phyloP scores from a whole-genome alignment of 371 early-diverging fungal species.

The Umbelopsis sp. region DNA sequence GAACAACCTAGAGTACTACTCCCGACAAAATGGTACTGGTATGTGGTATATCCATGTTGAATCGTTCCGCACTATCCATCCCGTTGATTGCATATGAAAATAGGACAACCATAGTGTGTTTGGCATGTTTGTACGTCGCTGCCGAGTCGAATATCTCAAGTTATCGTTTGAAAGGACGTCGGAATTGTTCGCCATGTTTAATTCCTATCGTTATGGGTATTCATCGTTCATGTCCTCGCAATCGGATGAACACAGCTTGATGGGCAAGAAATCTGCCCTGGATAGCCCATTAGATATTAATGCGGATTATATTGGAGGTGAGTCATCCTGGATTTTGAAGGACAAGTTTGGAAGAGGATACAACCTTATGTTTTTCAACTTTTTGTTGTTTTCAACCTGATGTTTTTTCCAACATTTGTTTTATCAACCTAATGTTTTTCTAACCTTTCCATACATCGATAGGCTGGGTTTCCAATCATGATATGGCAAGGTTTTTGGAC shows the following conservation, averaged over 20 bases:
- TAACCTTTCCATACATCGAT: neutral
- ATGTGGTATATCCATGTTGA: neutral
- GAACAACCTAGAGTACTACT: neutral
- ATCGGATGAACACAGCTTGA: conserved; percentile 13
- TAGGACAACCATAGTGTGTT: conserved; percentile 44
- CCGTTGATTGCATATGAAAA: too few relatives aligned
- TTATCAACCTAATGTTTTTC: neutral
- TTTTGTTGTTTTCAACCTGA: too few relatives aligned
- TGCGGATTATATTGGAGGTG: conserved; percentile 22
- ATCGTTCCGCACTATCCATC: too few relatives aligned
- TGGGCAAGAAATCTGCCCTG: neutral
- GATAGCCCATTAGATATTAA: conserved; percentile 20
- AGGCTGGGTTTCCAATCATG: conserved; percentile 38
- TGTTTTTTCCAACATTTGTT: too few relatives aligned
- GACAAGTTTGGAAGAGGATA: too few relatives aligned
- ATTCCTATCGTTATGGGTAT: conserved; percentile 23
- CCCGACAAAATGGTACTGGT: conserved; percentile 15
- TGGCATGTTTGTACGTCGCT: conserved; percentile 43
- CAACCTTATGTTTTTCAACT: too few relatives aligned
- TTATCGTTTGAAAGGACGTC: conserved; percentile 26
- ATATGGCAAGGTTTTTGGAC: conserved; percentile 33
- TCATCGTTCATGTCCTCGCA: conserved; percentile 20
- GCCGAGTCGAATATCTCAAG: conserved; percentile 34
- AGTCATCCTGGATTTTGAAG: neutral
- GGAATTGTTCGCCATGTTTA: conserved; percentile 32